phyloP scores from a whole-genome alignment of 2,329 filamentous ascomycete genomes.

The Paecilomyces sp. region DNA sequence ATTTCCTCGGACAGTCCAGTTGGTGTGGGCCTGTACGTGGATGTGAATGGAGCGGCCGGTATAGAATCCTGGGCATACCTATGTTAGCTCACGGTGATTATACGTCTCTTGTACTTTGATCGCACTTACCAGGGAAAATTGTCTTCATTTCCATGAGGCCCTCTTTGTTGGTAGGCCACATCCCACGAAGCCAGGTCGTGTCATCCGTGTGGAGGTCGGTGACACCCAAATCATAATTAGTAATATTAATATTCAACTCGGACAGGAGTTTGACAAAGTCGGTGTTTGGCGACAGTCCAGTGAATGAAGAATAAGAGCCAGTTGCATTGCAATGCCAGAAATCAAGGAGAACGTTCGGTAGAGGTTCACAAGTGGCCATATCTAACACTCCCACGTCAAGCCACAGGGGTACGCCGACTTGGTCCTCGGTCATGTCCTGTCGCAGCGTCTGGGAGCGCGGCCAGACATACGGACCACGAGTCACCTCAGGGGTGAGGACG shows the following conservation, averaged over 20 bases:
- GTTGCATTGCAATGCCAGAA: conserved; percentile 41
- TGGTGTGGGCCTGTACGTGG: conserved; percentile 38
- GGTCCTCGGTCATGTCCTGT: conserved; percentile 30
- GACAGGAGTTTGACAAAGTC: conserved; percentile 19
- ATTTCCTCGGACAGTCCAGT: conserved; percentile 16
- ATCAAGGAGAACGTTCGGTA: conserved; percentile 28
- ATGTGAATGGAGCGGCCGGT: conserved; percentile 38
- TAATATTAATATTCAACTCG: conserved; percentile 15
- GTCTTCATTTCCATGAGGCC: conserved; percentile 43
- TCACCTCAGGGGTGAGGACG: conserved; percentile 31
- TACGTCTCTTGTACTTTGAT: conserved; percentile 1
- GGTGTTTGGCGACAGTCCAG: conserved; percentile 20
- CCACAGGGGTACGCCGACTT: conserved; percentile 31
- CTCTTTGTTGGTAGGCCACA: conserved; percentile 37
- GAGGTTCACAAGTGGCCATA: conserved; percentile 33
- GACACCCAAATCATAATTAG: conserved; percentile 13
- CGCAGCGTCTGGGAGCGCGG: conserved; percentile 31
- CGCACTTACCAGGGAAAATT: conserved; percentile 26
- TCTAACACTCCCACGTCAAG: conserved; percentile 38
- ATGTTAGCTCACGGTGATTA: conserved; percentile 7
- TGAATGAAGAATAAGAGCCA: conserved; percentile 29
- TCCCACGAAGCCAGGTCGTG: conserved; percentile 39
- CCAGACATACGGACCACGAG: conserved; percentile 29
- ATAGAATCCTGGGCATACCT: conserved; percentile 28
- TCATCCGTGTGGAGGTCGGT: conserved; percentile 17